Conservation (phyloP, 176 grass and related monocot genomes). For the Dactylis glomerata region DNA sequence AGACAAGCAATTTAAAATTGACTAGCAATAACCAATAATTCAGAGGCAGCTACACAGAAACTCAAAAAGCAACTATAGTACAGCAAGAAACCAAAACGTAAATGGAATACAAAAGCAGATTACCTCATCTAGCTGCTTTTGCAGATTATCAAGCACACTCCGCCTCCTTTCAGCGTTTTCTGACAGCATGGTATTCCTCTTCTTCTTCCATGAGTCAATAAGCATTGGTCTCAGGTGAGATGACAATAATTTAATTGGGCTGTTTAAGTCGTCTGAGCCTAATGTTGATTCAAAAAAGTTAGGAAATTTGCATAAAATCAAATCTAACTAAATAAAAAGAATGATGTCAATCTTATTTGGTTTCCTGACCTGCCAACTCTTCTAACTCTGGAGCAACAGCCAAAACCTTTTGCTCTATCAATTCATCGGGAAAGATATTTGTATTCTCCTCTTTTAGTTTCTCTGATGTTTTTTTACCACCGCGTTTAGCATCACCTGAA, state of each 20-base stretch:
- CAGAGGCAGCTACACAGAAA: not conserved
- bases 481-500: slow-evolving; percentile 48
- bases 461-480: slow-evolving; percentile 63
- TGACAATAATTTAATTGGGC: slow-evolving; percentile 56
- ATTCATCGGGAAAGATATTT: slow-evolving; percentile 70
- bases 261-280: slow-evolving; percentile 57
- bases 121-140: slow-evolving; percentile 97
- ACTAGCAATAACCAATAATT: not conserved
- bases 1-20: not conserved
- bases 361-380: slow-evolving; percentile 76
- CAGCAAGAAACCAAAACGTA: slow-evolving; percentile 15
- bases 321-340: slow-evolving; percentile 1
- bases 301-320: slow-evolving; percentile 11
- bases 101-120: slow-evolving; percentile 10
- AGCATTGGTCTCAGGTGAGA: slow-evolving; percentile 92
- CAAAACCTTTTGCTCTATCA: slow-evolving; percentile 80
- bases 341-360: slow-evolving; percentile 27
- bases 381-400: slow-evolving; percentile 68
- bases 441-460: slow-evolving; percentile 72
- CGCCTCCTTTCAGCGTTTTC: slow-evolving; percentile 92
- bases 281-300: slow-evolving; percentile 32
- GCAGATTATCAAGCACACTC: slow-evolving; percentile 74
- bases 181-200: slow-evolving; percentile 75
- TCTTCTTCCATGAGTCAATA: slow-evolving; percentile 77
- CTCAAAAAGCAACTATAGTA: not conserved